These are phyloP conservation scores for Sesbania bispinosa DNA, from an alignment of 306 rosid species.

Conservation along the genomic window DNA sequence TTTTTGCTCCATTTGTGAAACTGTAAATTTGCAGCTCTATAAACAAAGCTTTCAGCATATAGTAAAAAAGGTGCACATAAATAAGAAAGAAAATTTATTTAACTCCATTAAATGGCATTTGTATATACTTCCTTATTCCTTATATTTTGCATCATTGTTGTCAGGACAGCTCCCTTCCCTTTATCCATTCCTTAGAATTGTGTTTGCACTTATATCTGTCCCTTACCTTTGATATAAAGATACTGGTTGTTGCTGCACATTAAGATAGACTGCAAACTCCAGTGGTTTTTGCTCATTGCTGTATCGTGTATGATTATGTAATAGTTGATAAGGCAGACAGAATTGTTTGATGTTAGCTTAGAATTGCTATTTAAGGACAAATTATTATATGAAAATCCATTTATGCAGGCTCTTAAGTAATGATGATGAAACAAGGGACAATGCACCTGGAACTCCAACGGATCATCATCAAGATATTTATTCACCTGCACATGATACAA, in stretches of 20 bases:
- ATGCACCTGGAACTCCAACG: conserved; percentile 59
- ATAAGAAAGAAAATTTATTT: neutral
- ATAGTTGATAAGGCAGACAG: neutral
- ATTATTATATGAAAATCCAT: conserved; percentile 16
- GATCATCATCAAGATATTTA: conserved; percentile 30
- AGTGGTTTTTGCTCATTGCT: neutral
- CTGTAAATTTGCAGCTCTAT: neutral
- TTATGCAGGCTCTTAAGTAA: conserved; percentile 60
- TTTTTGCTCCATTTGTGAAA: neutral
- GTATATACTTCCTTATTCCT: neutral
- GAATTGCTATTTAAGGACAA: neutral
- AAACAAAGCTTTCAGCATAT: neutral
- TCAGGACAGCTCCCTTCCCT: neutral
- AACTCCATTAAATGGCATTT: neutral
- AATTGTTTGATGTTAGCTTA: conserved; percentile 4
- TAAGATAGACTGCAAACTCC: neutral
- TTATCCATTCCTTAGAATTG: neutral
- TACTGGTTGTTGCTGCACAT: neutral
- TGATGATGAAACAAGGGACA: conserved; percentile 49
- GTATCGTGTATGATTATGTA: neutral
- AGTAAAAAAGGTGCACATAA: neutral
- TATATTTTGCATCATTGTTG: neutral
- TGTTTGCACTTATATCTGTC: neutral
- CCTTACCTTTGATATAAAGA: neutral
- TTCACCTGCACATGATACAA: conserved; percentile 47